Evolutionary conservation across 108 stramenopile species (phyloP).

Genomic region (Nitzschia palea): DNA sequence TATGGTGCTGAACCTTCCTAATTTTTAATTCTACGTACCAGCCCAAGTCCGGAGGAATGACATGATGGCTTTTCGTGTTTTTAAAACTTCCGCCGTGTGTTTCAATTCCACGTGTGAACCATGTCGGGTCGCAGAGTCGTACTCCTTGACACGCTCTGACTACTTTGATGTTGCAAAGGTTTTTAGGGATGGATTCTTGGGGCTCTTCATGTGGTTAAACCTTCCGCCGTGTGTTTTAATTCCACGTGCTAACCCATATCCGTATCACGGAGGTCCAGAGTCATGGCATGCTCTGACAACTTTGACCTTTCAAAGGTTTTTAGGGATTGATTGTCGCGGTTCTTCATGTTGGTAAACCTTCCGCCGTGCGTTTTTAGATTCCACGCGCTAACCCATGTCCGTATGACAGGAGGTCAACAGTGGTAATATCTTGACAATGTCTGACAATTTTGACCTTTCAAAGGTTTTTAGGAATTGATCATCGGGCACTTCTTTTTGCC

Average conservation of each 20-base stretch:
- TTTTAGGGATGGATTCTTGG: neutral
- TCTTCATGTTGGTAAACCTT: neutral
- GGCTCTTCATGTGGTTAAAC: neutral
- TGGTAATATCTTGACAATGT: neutral
- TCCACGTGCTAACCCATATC: neutral
- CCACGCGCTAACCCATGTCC: neutral
- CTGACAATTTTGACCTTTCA: constrained; percentile 2
- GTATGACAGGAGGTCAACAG: neutral
- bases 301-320: neutral
- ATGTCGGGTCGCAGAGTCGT: neutral
- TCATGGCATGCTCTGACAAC: too few relatives aligned
- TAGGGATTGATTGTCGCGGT: neutral
- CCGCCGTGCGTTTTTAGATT: neutral
- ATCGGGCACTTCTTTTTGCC: neutral
- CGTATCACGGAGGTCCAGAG: constrained; percentile 2
- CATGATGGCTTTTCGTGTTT: neutral
- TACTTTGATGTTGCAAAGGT: too few relatives aligned
- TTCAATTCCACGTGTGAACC: neutral
- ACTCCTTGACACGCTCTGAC: too few relatives aligned
- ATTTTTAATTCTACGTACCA: too few relatives aligned
- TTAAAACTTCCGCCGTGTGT: neutral
- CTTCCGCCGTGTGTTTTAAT: neutral
- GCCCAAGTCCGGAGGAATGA: too few relatives aligned
- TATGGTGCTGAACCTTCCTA: too few relatives aligned
- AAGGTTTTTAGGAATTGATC: neutral